Conservation (phyloP, 345 rosid genomes). For the Gossypioides kirkii region DNA sequence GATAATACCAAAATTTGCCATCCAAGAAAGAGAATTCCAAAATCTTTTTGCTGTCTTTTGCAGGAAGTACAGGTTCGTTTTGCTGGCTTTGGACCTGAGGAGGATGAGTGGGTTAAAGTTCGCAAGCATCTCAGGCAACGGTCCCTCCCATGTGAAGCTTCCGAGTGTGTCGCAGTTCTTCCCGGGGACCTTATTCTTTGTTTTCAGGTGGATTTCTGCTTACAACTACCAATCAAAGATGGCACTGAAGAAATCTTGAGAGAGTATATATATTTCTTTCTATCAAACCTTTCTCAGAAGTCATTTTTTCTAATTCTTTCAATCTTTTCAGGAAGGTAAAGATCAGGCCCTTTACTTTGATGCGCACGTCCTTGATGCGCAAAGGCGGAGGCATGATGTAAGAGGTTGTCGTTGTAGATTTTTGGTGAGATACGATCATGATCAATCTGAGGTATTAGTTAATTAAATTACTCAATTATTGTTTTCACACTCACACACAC, state of each 20-base stretch:
- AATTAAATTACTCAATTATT: constrained; percentile 6
- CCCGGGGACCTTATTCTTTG: constrained; percentile 96
- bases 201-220: constrained; percentile 68
- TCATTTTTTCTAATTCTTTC: constrained; percentile 9
- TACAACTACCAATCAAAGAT: constrained; percentile 4
- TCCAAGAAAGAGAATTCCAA: neutral
- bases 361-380: constrained; percentile 95
- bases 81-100: constrained; percentile 92
- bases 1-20: constrained; percentile 6
- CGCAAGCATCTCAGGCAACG: constrained; percentile 80
- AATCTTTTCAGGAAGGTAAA: constrained; percentile 79
- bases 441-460: constrained; percentile 76
- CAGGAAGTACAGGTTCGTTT: constrained; percentile 95
- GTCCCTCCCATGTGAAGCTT: constrained; percentile 97
- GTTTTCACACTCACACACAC: neutral
- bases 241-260: neutral
- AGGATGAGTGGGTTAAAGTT: constrained; percentile 95
- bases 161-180: constrained; percentile 98
- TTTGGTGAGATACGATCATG: constrained; percentile 94
- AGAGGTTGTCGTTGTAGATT: constrained; percentile 99
- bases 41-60: neutral
- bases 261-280: neutral
- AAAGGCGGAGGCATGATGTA: constrained; percentile 93
- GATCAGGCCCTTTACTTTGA: constrained; percentile 97
- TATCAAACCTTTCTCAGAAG: neutral